Conservation (phyloP, 495 filamentous ascomycete genomes). For the Penicillium turbatum region DNA sequence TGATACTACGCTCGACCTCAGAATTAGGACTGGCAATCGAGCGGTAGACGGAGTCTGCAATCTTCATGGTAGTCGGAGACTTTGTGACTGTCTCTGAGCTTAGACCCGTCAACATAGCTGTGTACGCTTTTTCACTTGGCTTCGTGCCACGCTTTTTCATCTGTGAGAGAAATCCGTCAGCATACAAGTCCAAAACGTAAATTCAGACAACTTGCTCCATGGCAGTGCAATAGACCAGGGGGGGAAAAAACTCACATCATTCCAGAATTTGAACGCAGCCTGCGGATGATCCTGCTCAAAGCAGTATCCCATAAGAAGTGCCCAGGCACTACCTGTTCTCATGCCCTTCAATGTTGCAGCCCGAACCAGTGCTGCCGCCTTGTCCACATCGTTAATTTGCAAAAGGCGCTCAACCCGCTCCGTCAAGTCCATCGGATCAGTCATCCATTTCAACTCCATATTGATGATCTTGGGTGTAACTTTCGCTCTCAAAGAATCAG, state of each 20-base stretch:
- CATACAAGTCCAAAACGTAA: neutral
- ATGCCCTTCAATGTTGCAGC: slow-evolving; percentile 54
- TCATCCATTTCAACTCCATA: slow-evolving; percentile 57
- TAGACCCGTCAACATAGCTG: slow-evolving; percentile 74
- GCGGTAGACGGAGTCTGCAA: slow-evolving; percentile 66
- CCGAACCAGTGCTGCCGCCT: slow-evolving; percentile 64
- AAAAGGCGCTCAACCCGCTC: slow-evolving; percentile 57
- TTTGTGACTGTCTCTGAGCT: slow-evolving; percentile 49
- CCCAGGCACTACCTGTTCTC: slow-evolving; percentile 74
- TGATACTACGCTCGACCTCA: slow-evolving; percentile 59
- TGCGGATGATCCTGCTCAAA: slow-evolving; percentile 55
- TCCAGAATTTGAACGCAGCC: slow-evolving; percentile 70
- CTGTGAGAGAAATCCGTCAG: slow-evolving; percentile 37
- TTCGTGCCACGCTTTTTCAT: slow-evolving; percentile 88
- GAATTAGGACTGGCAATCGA: slow-evolving; percentile 58
- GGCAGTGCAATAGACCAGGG: neutral
- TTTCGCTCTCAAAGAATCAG: neutral
- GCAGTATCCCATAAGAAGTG: slow-evolving; percentile 71
- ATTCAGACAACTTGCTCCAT: neutral
- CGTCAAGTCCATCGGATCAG: slow-evolving; percentile 63
- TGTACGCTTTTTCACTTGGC: slow-evolving; percentile 75
- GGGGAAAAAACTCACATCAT: slow-evolving; percentile 57
- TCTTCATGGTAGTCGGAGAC: slow-evolving; percentile 46
- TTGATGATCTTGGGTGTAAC: slow-evolving; percentile 27
- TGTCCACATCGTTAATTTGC: slow-evolving; percentile 47